Base-by-base conservation (phyloP, 2,329 filamentous ascomycete genomes). In the Paecilomyces formosus region DNA sequence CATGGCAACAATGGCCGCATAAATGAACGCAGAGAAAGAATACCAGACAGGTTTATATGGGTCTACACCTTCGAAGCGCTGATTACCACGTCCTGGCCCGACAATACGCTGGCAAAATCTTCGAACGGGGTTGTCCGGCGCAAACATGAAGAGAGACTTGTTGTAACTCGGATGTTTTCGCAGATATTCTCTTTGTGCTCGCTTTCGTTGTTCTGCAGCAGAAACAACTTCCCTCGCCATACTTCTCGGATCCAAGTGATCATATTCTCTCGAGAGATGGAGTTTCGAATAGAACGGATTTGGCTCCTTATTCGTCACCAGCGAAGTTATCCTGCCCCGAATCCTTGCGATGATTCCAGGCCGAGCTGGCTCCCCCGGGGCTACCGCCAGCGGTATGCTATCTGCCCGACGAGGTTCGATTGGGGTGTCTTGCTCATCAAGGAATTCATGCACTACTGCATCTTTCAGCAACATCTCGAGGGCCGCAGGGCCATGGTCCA, bases 381-480 rank as follows among this genome's bases (percentile, higher is more conserved):
- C 63, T 55, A 59, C 62, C 49, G 71, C 68, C 53, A 66, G 62
- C 50, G 64, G 64, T 57, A 62, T 68, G 59, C 59, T 72, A 49
- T 68, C 72, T 58, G 65, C 65, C 49, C 62, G 70, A 63, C 67
- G 68, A 58, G 62, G 64, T 33, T 68, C 62, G 33, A 66, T 31
- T 45, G 64, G 62, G 57, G 69, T 61, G 57, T 82, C 77, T 62
- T 82, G 80, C 64, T 95, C 91, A 66, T 97, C 92, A 3, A 99
- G 82, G 62, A 99, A 99, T 67, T 97, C 94, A 55, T 87, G 88
- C 6, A 99, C 93, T 26, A 99, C 92, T 1, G 92, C 91, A 73
- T 97, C 93, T 70, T 97, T 97, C 53, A 97, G 81, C 54, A 99
- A 81, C 92, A 97, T 96, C 71, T 97, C 94, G 71, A 96, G 89